Evolutionary conservation across 1,284 basidiomycete species (phyloP).

Genomic region (Mycosarcoma mackinlayi): DNA sequence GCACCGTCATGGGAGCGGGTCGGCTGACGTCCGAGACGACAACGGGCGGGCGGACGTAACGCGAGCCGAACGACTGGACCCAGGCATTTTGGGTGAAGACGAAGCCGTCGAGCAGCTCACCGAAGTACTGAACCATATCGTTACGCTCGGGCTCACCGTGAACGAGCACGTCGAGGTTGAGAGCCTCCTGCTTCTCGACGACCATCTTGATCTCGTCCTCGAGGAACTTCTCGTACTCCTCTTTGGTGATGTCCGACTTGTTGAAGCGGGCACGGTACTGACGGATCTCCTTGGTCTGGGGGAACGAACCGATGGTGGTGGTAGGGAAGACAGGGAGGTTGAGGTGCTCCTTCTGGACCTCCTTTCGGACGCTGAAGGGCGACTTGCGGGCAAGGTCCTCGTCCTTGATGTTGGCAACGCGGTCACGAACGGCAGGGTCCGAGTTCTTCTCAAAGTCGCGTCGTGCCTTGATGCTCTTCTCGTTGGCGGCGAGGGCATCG

Average conservation of each 20-base stretch:
- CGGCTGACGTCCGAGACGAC: slow-evolving; percentile 98
- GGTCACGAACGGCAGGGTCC: slow-evolving; percentile 93
- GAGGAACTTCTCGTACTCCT: slow-evolving; percentile 97
- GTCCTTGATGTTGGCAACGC: slow-evolving; percentile 89
- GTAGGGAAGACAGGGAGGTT: slow-evolving; percentile 97
- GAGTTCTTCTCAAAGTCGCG: slow-evolving; percentile 95
- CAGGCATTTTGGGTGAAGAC: slow-evolving; percentile 98
- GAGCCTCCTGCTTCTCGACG: slow-evolving; percentile 94
- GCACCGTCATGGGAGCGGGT: slow-evolving; percentile 91
- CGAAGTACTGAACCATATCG: slow-evolving; percentile 99
- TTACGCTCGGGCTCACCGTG: slow-evolving; percentile 99
- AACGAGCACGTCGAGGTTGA: slow-evolving; percentile 95
- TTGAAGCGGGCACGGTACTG: slow-evolving; percentile 71
- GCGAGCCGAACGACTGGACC: slow-evolving; percentile 91
- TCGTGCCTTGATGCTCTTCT: slow-evolving; percentile 89
- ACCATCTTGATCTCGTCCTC: slow-evolving; percentile 96
- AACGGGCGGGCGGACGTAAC: slow-evolving; percentile 98
- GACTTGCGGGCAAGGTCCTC: slow-evolving; percentile 90
- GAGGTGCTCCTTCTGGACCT: slow-evolving; percentile 88
- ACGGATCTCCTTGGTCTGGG: slow-evolving; percentile 93
- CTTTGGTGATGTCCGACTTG: slow-evolving; percentile 88
- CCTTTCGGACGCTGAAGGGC: slow-evolving; percentile 86
- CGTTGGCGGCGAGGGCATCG: slow-evolving; percentile 73
- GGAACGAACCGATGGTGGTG: slow-evolving; percentile 98
- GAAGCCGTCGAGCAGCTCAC: slow-evolving; percentile 94